phyloP scores from a whole-genome alignment of 495 filamentous ascomycete genomes.

The Aspergillus bertholletiae region DNA sequence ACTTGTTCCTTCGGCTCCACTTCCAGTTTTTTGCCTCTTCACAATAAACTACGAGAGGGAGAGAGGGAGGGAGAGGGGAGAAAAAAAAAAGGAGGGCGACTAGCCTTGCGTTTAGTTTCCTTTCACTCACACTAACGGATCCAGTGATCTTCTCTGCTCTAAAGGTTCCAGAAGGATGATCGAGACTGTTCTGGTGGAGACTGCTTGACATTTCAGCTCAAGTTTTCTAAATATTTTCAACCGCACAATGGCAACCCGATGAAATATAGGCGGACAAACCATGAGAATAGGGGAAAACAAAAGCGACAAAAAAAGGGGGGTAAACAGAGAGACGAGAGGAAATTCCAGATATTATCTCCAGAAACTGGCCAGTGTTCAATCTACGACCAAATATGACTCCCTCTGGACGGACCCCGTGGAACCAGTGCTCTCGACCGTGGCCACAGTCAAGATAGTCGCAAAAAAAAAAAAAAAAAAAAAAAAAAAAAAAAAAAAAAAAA shows the following conservation, averaged over 20 bases:
- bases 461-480: neutral
- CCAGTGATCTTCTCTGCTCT: neutral
- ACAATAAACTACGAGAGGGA: neutral
- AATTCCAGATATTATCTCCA: no score
- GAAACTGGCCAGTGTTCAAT: neutral
- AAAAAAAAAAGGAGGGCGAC: neutral
- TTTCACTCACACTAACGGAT: neutral
- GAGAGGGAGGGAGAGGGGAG: neutral
- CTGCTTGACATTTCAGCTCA: neutral
- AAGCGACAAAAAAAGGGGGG: no score
- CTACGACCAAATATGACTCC: slow-evolving; percentile 7
- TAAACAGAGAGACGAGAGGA: no score
- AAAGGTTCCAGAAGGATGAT: neutral
- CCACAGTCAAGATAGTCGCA: slow-evolving; percentile 14
- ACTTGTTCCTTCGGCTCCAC: slow-evolving; percentile 14
- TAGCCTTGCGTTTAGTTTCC: neutral
- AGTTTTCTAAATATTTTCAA: neutral
- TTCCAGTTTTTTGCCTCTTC: slow-evolving; percentile 13
- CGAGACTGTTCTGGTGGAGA: neutral
- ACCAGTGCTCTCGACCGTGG: slow-evolving; percentile 15
- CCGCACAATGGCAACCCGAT: no score
- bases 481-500: neutral
- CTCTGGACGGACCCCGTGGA: slow-evolving; percentile 17
- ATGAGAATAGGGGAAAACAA: no score
- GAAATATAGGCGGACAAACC: no score